Base-by-base conservation (phyloP, 2,329 filamentous ascomycete genomes). In the Aspergillus vadensis region DNA sequence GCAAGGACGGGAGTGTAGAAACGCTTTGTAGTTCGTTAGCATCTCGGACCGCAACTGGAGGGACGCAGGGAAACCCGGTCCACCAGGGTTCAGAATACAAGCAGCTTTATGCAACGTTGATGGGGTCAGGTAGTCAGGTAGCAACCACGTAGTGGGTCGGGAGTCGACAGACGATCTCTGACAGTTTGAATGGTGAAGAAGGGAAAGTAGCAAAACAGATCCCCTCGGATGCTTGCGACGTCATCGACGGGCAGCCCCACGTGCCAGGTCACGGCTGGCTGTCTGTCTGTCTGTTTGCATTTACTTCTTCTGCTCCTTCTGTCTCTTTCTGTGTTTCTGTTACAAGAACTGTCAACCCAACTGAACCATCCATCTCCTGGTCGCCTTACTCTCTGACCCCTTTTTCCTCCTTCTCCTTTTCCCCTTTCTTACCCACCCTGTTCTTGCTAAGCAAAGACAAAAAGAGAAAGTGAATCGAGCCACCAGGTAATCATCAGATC, bases 241-340 rank as follows among this genome's bases (percentile, higher is more conserved):
- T 71, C 69, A 72, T 72, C 58, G 60, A 44, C n/a, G 12, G 44
- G 60, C 61, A 60, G 58, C 57, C 65, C 65, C 64, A 61, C 65
- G 62, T 64, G 61, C 54, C 62, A 62, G 48, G 64, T 63, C 59
- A 60, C 25, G 25, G 25, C 48, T 52, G 50, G 48, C 55, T 52
- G 39, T 41, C 44, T 44, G 41, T 44, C 55, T 52, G 39, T 41
- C 44, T 44, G 41, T 44, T 55, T 52, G 43, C 53, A 57, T 54
- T 59, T 62, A 56, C 51, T 53, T 61, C 60, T 55, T 61, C 41
- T 55, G 61, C 44, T 39, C 21, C 15, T 41, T 41, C 47, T 23
- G 48, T 53, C 41, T 38, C 38, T 15, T 12, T n/a, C 19, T 2
- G 10, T 4, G 6, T n/a, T 30, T n/a, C 25, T n/a, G 23, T n/a